Evolutionary conservation across 2,329 filamentous ascomycete genomes (phyloP), one percentile per base, ranked within the genome.

Genomic region (Penicillium polonicum): DNA sequence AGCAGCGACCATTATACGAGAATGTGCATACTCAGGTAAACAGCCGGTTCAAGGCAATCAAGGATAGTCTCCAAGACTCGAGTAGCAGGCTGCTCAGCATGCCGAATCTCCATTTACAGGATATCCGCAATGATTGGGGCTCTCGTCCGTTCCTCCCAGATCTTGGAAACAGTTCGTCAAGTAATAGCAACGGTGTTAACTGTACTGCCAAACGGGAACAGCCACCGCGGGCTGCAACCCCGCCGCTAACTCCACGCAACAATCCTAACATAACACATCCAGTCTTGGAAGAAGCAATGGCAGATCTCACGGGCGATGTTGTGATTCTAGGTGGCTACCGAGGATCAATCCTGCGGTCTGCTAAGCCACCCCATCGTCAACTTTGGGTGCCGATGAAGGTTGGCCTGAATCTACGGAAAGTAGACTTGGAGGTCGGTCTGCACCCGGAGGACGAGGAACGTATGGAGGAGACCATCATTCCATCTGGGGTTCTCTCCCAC

Each of bases 341-440:
- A 63, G 93, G 93, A 4, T 96, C 92, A 0, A 83, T 97, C n/a
- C 75, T 97, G 31, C 86, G 92, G 31, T 95, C 91, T 12, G 88
- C 91, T 12, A 87, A 91, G 60, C 84, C 89, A 9, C 89, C 90
- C 4, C 86, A 93, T 68, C 86, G 91, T n/a, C 91, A 96, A 70
- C 78, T 96, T 0, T 97, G 93, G 93, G 90, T 95, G 2, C 92
- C 92, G 0, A 88, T 97, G 69, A 97, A 97, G 74, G 88, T 96
- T 29, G 92, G 93, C 1, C 78, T 97, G 50, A 96, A 96, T 66
- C 84, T 97, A 60, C 88, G 92, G 55, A 96, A 94, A 70, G 92
- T 93, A 2, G 91, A 97, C 70, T 80, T 97, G 4, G 91, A 96
- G 71, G 88, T 97, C 10, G 92, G 92, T 0, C 76, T 97, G 5